Percentiles rank a stretch among this genome's conserved stretches.
These are phyloP conservation scores for Xylaria palmicola DNA, from an alignment of 495 filamentous ascomycete genomes.

Conservation along the genomic window DNA sequence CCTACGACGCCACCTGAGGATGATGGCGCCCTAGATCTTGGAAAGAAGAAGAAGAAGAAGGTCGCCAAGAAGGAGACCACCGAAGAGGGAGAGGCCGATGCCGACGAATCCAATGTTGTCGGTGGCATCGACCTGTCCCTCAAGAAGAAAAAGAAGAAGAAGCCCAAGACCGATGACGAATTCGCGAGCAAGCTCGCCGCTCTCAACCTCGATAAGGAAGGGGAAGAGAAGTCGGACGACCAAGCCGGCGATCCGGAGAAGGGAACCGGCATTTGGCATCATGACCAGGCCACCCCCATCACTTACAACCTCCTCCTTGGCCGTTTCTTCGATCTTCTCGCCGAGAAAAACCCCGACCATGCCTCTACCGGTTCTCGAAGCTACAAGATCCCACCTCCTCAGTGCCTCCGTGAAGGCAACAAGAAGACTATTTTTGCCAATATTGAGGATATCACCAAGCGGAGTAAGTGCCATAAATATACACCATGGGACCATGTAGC, in stretches of 20 bases:
- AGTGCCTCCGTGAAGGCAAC: constrained; percentile 98
- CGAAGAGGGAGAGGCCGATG: constrained; percentile 55
- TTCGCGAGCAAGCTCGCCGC: constrained; percentile 61
- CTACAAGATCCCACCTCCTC: constrained; percentile 99
- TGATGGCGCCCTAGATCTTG: constrained; percentile 43
- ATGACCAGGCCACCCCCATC: constrained; percentile 72
- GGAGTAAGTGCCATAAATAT: constrained; percentile 17
- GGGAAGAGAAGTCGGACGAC: constrained; percentile 53
- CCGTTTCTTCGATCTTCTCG: constrained; percentile 89
- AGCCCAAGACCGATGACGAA: constrained; percentile 65
- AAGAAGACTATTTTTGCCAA: constrained; percentile 99
- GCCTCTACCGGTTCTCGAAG: constrained; percentile 81
- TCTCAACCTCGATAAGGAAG: constrained; percentile 80
- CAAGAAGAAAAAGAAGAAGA: constrained; percentile 98
- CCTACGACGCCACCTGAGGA: constrained; percentile 8
- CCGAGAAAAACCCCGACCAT: constrained; percentile 92
- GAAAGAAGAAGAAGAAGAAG: constrained; percentile 80
- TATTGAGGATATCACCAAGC: constrained; percentile 84
- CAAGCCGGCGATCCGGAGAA: constrained; percentile 75
- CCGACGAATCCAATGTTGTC: constrained; percentile 53
- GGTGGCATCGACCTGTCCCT: constrained; percentile 73
- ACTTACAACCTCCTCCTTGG: constrained; percentile 79
- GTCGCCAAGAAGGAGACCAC: constrained; percentile 59
- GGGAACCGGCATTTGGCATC: constrained; percentile 92
- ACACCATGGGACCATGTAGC: background rate